Base-by-base conservation (phyloP, 2,329 filamentous ascomycete species). In the Aspergillus caelatus region DNA sequence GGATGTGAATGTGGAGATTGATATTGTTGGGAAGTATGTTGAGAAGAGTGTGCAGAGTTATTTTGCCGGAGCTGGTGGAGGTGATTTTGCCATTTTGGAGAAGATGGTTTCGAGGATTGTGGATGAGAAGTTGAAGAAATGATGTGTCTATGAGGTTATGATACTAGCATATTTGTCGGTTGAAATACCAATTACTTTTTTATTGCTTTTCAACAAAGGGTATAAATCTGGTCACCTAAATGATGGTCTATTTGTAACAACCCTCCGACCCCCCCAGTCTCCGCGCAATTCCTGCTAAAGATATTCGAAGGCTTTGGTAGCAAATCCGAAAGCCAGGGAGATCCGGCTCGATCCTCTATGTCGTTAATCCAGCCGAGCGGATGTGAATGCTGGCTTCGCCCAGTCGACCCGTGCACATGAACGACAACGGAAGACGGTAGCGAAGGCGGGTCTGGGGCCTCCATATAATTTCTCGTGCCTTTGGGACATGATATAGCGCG, bases 1-100 rank as follows among this genome's bases (percentile, higher is more conserved):
- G 7, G 86, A 89, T 57, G 92, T 97, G 65, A 97, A 97, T 74
- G 87, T 97, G 41, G 94, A 97, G 83, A 94, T 97, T 60, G 94
- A 97, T 76, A 92, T 96, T 82, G 87, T 90, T 7, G 88, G 88
- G 11, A 85, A 85, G 71, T 83, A 85, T 67, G 83, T 85, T 19
- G 83, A 85, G 77, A 97, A 97, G 87, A 94, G 91, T 67, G 88
- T 97, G 62, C 85, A 89, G 23, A 93, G 90, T 9, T 95, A 94
- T 78, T 88, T 97, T 69, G 76, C 79, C 60, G 77, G 77, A 4
- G 48, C 16, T 5, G 70, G 74, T 10, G 74, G 74, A 10, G 79
- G 78, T 1, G 74, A 80, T 63, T 76, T 76, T 48, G 83, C 85
- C 2, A 81, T 90, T 41, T 74, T 93, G 67, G 87, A 92, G 79